These are phyloP conservation scores for Evansstolkia leycettana DNA, from an alignment of 495 filamentous ascomycete genomes.

Conservation along the genomic window DNA sequence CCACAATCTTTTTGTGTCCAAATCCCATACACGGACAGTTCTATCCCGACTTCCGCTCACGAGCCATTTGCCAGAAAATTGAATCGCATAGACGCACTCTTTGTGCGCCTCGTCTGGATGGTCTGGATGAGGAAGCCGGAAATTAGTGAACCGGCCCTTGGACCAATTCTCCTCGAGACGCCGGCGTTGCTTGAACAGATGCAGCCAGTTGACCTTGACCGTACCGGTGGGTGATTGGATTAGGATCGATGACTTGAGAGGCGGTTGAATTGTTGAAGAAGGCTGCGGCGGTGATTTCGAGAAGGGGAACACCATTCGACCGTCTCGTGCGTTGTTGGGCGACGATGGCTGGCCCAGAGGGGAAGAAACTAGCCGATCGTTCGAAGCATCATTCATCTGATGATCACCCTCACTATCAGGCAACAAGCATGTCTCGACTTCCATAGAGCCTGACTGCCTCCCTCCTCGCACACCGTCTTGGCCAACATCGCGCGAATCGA, in stretches of 20 bases:
- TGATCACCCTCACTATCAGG: conserved; percentile 31
- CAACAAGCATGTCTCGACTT: conserved; percentile 23
- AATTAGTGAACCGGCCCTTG: conserved; percentile 65
- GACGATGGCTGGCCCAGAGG: conserved; percentile 3
- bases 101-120: conserved; percentile 71
- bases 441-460: conserved; percentile 15
- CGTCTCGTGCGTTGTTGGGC: not conserved
- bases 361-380: conserved; percentile 8
- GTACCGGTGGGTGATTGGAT: conserved; percentile 21
- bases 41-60: conserved; percentile 89
- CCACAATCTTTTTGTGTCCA: conserved; percentile 66
- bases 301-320: conserved; percentile 1
- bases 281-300: conserved; percentile 4
- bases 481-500: conserved; percentile 20
- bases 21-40: conserved; percentile 81
- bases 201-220: conserved; percentile 37
- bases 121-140: conserved; percentile 77
- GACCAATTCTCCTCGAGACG: conserved; percentile 88
- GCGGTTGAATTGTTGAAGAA: conserved; percentile 9
- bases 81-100: conserved; percentile 93
- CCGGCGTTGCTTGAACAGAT: conserved; percentile 79
- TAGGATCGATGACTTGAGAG: conserved; percentile 22
- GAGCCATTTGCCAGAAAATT: conserved; percentile 72
- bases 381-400: conserved; percentile 32
- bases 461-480: conserved; percentile 2